Conservation (phyloP, 352 stramenopile genomes). For the Globisporangium okanoganense region DNA sequence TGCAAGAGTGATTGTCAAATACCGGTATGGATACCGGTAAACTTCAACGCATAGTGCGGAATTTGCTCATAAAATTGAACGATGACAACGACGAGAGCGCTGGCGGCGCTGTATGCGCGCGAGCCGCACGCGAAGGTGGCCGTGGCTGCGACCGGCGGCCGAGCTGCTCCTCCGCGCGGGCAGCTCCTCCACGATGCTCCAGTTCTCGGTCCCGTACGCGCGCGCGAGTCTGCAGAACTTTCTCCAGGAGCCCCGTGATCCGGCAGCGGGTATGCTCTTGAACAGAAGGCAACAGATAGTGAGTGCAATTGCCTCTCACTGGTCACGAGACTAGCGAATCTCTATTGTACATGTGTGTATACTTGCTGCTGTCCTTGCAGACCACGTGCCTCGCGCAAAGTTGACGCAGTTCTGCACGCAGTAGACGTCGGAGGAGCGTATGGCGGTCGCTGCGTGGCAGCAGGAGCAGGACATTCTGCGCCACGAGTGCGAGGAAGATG, state of each 20-base stretch:
- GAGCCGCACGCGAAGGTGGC: conserved; percentile 52
- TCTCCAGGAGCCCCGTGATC: conserved; percentile 21
- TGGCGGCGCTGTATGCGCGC: conserved; percentile 53
- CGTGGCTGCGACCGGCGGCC: conserved; percentile 43
- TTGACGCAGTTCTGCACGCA: conserved; percentile 44
- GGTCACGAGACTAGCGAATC: background rate
- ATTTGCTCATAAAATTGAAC: background rate
- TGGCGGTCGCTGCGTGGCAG: conserved; percentile 56
- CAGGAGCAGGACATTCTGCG: conserved; percentile 36
- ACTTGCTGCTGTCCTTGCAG: background rate
- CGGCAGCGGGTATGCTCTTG: background rate
- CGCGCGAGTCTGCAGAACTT: conserved; percentile 55
- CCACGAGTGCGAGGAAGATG: conserved; percentile 26
- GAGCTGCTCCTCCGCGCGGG: conserved; percentile 47
- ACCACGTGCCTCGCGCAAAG: background rate
- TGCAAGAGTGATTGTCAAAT: background rate
- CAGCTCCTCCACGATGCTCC: conserved; percentile 69
- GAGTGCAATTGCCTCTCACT: background rate
- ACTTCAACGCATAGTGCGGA: background rate
- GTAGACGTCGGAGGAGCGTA: conserved; percentile 56
- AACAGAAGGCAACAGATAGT: background rate
- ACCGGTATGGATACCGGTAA: background rate
- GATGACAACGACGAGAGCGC: conserved; percentile 3
- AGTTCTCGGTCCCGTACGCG: conserved; percentile 67
- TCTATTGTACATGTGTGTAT: too few species aligned